Evolutionary conservation across 495 filamentous ascomycete species (phyloP), one percentile per base, ranked within the genome.

Genomic region (Penicillium bialowiezense): DNA sequence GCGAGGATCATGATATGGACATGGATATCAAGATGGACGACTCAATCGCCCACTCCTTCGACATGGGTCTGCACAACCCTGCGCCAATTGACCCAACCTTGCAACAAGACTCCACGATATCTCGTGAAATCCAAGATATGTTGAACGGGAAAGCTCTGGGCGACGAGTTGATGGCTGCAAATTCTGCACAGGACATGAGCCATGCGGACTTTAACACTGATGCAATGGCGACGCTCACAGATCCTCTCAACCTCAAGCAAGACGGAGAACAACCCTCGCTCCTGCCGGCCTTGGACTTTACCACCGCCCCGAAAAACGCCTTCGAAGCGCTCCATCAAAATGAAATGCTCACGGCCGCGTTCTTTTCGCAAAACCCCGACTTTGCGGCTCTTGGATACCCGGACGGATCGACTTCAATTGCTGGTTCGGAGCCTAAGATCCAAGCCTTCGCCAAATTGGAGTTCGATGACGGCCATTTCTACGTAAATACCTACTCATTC

Each of bases 391-490:
- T 74, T n/a, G 71, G 69, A 35, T 74, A 72, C 42, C 65, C 68
- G 20, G 67, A 74, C 56, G 58, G 58, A 31, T 54, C 57, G 8
- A 53, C 65, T 13, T 77, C 72, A 10, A 50, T 68, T 15, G 57
- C 67, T 12, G 74, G 72, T 2, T 77, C 75, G 3, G 74, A 77
- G 48, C 73, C 74, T 40, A 68, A 68, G 36, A 78, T 80, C 35
- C 71, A 77, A 57, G 85, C 82, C 21, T 88, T 81, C 67, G 86
- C 85, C 26, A 88, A 85, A 63, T 72, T 89, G 21, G 77, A 81
- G 54, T 88, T 89, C 61, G 72, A 78, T 29, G 86, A 89, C 67
- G 84, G 84, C 12, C 76, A 83, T 58, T 89, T 85, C 60, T 88
- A 86, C 60, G 82, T 86, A 73, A 87, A 80, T 42, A 87, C 84